Conservation (phyloP, 192 early-diverging fungal genomes). For the Gonapodya prolifera region DNA sequence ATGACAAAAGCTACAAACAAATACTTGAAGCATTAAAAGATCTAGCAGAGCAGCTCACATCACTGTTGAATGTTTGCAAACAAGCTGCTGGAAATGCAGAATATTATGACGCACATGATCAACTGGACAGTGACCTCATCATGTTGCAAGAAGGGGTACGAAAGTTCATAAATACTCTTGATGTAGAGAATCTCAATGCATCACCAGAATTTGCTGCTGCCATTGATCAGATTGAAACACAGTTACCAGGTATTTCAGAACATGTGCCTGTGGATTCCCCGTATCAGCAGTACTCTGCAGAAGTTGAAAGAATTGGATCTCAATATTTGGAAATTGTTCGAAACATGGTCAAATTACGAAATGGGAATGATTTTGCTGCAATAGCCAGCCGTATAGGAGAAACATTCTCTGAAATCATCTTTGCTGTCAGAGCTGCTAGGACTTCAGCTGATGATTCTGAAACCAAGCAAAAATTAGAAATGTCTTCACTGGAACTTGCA, state of each 20-base stretch:
- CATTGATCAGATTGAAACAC: background rate
- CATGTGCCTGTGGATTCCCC: background rate
- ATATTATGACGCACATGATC: constrained; percentile 12
- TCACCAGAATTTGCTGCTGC: background rate
- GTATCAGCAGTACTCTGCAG: background rate
- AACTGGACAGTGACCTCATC: constrained; percentile 19
- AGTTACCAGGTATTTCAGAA: background rate
- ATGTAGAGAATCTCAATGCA: constrained; percentile 4
- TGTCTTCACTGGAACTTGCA: constrained; percentile 19
- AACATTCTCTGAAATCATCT: background rate
- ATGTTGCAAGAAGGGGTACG: constrained; percentile 14
- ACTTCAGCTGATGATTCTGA: constrained; percentile 6
- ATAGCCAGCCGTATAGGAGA: background rate
- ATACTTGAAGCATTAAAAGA: constrained; percentile 28
- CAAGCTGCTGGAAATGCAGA: constrained; percentile 13
- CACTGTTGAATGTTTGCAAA: constrained; percentile 16
- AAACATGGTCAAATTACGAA: background rate
- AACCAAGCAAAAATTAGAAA: constrained; percentile 4
- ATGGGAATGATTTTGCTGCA: background rate
- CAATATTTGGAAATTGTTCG: background rate
- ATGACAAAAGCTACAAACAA: constrained; percentile 21
- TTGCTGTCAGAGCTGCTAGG: background rate
- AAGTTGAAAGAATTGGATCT: background rate
- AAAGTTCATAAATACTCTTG: constrained; percentile 27
- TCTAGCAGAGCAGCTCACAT: constrained; percentile 24